A percentile compares a stretch with the other conserved stretches of the same genome.
Conservation (phyloP, 2,329 filamentous ascomycete species). For the Blumeria hordei region DNA sequence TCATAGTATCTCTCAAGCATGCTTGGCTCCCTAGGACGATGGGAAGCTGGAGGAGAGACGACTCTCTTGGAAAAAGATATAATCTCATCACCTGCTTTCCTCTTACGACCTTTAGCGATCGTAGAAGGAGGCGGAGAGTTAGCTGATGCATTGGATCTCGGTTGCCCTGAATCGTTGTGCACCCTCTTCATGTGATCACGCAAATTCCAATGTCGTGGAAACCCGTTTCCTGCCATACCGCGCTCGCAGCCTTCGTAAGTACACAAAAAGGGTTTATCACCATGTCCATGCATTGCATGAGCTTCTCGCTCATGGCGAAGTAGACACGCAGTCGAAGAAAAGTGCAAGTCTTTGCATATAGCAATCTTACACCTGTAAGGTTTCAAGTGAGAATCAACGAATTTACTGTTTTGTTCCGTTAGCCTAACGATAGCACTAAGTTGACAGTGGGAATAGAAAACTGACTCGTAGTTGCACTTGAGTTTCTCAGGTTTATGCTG, state of each 20-base stretch:
- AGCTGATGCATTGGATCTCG: slow-evolving; percentile 10
- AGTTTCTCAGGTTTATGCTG: slow-evolving; percentile 84
- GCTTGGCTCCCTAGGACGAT: slow-evolving; percentile 10
- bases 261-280: slow-evolving; percentile 79
- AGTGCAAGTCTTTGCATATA: slow-evolving; percentile 62
- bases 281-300: slow-evolving; percentile 85
- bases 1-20: slow-evolving; percentile 11
- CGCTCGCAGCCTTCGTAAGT: slow-evolving; percentile 72
- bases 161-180: slow-evolving; percentile 28
- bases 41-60: slow-evolving; percentile 7
- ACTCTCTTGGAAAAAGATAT: slow-evolving; percentile 8
- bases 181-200: slow-evolving; percentile 94
- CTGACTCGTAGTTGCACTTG: slow-evolving; percentile 98
- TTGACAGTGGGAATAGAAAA: not conserved
- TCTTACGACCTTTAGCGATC: slow-evolving; percentile 11
- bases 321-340: slow-evolving; percentile 86
- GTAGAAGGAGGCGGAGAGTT: slow-evolving; percentile 11
- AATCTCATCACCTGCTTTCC: slow-evolving; percentile 10
- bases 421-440: not conserved
- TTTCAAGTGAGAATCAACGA: slow-evolving; percentile 87
- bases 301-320: slow-evolving; percentile 89
- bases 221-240: slow-evolving; percentile 59
- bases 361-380: slow-evolving; percentile 83
- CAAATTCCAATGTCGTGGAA: slow-evolving; percentile 86
- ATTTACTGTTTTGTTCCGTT: slow-evolving; percentile 41